phyloP scores from a whole-genome alignment of 2,329 filamentous ascomycete genomes.

The Aspergillus transmontanensis region DNA sequence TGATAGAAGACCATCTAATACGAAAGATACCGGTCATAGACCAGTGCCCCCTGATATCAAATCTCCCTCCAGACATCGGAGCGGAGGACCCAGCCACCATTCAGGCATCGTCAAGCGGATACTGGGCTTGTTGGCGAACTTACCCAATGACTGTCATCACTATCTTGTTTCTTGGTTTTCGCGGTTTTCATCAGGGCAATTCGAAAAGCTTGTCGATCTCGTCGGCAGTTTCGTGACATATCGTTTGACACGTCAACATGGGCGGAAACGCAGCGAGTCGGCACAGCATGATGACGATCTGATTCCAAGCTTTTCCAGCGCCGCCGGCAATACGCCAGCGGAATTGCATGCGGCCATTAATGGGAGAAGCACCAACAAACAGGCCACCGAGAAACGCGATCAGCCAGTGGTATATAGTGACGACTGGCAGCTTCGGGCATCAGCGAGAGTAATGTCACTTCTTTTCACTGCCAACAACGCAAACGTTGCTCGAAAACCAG shows the following conservation, averaged over 20 bases:
- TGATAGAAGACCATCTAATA: conserved; percentile 32
- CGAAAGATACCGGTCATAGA: conserved; percentile 23
- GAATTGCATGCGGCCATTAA: conserved; percentile 78
- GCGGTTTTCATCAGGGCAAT: conserved; percentile 66
- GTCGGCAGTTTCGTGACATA: conserved; percentile 79
- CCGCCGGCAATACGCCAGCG: conserved; percentile 65
- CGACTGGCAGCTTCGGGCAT: conserved; percentile 87
- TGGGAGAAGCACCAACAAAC: conserved; percentile 51
- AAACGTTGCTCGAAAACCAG: conserved; percentile 41
- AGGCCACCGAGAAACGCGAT: conserved; percentile 55
- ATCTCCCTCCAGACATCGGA: conserved; percentile 20
- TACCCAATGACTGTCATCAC: conserved; percentile 73
- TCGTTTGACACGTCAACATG: conserved; percentile 70
- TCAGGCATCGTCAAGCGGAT: conserved; percentile 85
- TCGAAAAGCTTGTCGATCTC: conserved; percentile 75
- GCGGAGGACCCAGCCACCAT: conserved; percentile 64
- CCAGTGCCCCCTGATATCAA: conserved; percentile 20
- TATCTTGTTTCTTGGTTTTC: conserved; percentile 79
- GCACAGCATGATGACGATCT: conserved; percentile 59
- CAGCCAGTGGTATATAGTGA: conserved; percentile 67
- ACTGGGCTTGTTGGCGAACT: conserved; percentile 75
- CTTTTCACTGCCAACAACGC: conserved; percentile 80
- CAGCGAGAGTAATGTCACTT: conserved; percentile 76
- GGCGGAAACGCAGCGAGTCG: conserved; percentile 63
- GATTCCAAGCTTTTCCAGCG: conserved; percentile 71